A percentile compares a stretch with the other conserved stretches of the same genome.
Conservation (phyloP, 768 basidiomycete species). For the Russula sp. region DNA sequence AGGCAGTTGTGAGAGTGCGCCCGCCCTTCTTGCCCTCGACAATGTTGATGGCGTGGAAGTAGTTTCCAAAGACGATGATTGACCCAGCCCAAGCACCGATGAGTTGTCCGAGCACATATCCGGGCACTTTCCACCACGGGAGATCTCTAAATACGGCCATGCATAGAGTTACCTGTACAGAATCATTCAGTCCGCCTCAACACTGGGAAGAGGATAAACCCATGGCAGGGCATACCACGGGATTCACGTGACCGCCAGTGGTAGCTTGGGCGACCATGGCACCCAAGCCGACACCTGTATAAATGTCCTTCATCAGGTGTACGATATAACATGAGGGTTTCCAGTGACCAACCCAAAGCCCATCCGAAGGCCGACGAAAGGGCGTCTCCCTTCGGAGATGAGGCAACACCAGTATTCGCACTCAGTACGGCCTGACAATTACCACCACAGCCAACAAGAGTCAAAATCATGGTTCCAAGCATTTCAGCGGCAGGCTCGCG, state of each 20-base stretch:
- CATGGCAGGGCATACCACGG: constrained; percentile 32
- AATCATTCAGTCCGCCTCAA: background rate
- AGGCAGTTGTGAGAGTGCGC: constrained; percentile 58
- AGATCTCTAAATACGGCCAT: constrained; percentile 68
- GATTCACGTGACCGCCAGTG: constrained; percentile 63
- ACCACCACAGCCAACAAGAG: constrained; percentile 30
- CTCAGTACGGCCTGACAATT: constrained; percentile 33
- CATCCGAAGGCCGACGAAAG: constrained; percentile 31
- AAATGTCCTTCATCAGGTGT: constrained; percentile 12
- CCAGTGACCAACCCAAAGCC: constrained; percentile 28
- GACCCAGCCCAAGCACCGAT: constrained; percentile 60
- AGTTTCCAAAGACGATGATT: constrained; percentile 58
- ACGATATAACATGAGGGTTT: background rate
- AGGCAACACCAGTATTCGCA: constrained; percentile 29
- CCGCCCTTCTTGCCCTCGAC: constrained; percentile 54
- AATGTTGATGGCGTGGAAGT: constrained; percentile 63
- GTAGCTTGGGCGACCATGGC: constrained; percentile 65
- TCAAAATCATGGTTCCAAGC: constrained; percentile 34
- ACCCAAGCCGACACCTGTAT: constrained; percentile 54
- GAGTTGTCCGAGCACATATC: constrained; percentile 60
- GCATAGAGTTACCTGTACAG: constrained; percentile 59
- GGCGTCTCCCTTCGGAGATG: constrained; percentile 31
- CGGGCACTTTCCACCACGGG: constrained; percentile 78
- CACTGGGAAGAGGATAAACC: background rate
- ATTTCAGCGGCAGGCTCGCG: constrained; percentile 34